Conservation (phyloP, 768 basidiomycete species). For the Mycena galopus region DNA sequence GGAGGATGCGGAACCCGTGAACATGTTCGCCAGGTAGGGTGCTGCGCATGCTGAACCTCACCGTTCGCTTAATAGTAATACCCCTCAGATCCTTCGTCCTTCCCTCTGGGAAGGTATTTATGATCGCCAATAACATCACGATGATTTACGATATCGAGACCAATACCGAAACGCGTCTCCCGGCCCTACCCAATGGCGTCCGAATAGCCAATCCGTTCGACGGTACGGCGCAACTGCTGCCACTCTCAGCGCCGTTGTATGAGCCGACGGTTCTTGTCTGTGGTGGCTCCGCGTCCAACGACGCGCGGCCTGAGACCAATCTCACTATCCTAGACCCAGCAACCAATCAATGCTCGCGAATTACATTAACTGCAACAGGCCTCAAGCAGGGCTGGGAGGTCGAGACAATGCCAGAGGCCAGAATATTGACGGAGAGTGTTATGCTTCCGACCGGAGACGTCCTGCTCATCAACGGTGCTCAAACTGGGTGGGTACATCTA, state of each 20-base stretch:
- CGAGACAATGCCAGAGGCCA: conserved; percentile 64
- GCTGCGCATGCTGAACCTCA: conserved; percentile 39
- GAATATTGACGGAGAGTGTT: conserved; percentile 71
- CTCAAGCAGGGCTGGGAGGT: conserved; percentile 66
- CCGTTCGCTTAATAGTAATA: conserved; percentile 27
- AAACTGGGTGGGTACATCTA: conserved; percentile 43
- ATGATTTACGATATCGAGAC: conserved; percentile 40
- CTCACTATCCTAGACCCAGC: conserved; percentile 65
- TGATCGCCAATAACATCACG: conserved; percentile 69
- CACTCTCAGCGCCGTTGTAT: conserved; percentile 60
- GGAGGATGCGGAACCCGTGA: conserved; percentile 32
- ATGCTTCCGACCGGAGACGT: conserved; percentile 69
- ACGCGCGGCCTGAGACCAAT: conserved; percentile 56
- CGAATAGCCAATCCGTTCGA: conserved; percentile 74
- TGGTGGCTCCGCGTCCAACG: conserved; percentile 65
- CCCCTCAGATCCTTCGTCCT: conserved; percentile 63
- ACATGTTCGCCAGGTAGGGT: conserved; percentile 40
- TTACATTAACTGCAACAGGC: conserved; percentile 61
- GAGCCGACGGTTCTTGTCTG: conserved; percentile 67
- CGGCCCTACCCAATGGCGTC: conserved; percentile 66
- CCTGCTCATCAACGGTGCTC: conserved; percentile 61
- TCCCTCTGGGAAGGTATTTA: conserved; percentile 64
- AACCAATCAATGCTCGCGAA: conserved; percentile 68
- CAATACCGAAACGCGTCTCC: conserved; percentile 62
- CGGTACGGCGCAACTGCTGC: conserved; percentile 67